Evolutionary conservation across 2,329 filamentous ascomycete genomes (phyloP), one percentile per base, ranked within the genome.

Genomic region (Nannizziopsis barbatae): DNA sequence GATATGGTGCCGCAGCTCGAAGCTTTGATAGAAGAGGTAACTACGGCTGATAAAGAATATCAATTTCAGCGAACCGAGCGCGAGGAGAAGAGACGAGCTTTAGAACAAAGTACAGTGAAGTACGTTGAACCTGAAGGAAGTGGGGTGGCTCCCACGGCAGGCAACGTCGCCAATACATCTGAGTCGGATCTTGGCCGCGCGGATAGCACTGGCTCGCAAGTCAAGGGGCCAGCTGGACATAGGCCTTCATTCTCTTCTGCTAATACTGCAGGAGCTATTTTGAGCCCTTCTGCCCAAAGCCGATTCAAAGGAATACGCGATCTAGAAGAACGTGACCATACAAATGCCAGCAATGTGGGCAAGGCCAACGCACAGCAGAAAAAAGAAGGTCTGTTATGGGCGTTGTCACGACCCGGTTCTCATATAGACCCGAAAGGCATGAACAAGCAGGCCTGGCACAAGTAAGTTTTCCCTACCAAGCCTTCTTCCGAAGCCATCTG

Each of bases 361-460:
- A 74, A 75, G 52, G 73, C 74, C 36, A 65, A 65, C 55, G 76
- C 75, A 3, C 76, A 83, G 40, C 83, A 90, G 56, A 79, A 86
- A 39, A 98, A 96, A 63, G 92, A 98, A 70, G 93, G 92, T 5
- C 73, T 98, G 8, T 68, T 98, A 6, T 98, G 92, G 92, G 88
- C 93, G 20, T 71, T 96, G 39, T 96, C 90, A 61, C 80, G 87
- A 54, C 90, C 90, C 2, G 89, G 89, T 14, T 90, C 87, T 50
- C 92, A 98, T 64, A 89, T 92, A 22, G 93, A 98, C 64, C 92
- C 92, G 8, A 87, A 92, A 57, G 89, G 87, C 14, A 73, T 98
- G 57, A 96, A 95, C 62, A 95, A 96, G 64, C 88, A 94, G 66
- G 89, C 87, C 44, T 98, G 92, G 92, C 92, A 98, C 66, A 98